Evolutionary conservation across 2,329 filamentous ascomycete genomes (phyloP), one percentile per base, ranked within the genome.

Genomic region (Fusarium sp.): DNA sequence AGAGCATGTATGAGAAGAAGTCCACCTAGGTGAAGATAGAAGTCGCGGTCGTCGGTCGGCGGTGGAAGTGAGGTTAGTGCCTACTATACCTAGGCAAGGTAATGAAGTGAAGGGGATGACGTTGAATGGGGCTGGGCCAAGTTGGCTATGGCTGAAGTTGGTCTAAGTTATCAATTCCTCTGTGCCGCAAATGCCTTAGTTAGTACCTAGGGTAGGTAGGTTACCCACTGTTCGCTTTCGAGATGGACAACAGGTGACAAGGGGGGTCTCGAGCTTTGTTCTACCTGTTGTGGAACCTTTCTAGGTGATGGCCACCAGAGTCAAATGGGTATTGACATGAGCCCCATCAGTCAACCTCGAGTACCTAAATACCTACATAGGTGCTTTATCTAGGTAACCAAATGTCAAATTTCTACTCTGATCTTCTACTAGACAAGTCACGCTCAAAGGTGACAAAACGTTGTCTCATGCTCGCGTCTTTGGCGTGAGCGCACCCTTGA

Each of bases 91-190:
- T 26, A 28, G 70, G 68, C 55, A 49, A 57, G 51, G 38, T 49
- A 45, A 28, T 74, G 69, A 59, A 75, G 66, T 69, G 63, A 64
- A 75, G 63, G 69, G 74, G 72, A 75, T 75, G 73, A 75, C 72
- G 72, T 74, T 74, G 69, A 75, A 70, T 62, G 72, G 69, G 68
- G 72, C 72, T 74, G 70, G 61, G 70, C 67, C 58, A 62, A 52
- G 44, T 55, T 56, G 55, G 60, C 48, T 55, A 55, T 45, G 49
- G 54, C 44, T 51, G 36, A 55, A 56, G 48, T 66, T 62, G 51
- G 62, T 28, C 49, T 69, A 60, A 55, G 28, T 49, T 12, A 28
- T 57, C 54, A 59, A 35, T 52, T 44, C 60, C 35, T 64, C 45
- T 49, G 39, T 31, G 18, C 60, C 33, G 24, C 31, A 55, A 49